Evolutionary conservation across 371 early-diverging fungal species (phyloP).

Genomic region (Saksenaea oblongispora): DNA sequence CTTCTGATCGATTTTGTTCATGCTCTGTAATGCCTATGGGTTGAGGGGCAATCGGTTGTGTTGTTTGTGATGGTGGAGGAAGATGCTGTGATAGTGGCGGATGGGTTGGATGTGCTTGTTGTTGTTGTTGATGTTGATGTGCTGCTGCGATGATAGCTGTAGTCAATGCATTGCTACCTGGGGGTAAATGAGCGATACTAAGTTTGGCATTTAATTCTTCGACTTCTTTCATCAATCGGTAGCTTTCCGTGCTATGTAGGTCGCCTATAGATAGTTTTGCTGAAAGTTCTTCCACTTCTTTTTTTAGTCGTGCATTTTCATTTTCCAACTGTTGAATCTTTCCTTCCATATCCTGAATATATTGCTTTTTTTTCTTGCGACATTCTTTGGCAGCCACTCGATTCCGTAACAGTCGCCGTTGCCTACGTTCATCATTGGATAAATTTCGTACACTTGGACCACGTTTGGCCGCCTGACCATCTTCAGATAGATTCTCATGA

Average conservation of each 20-base stretch:
- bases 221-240: constrained; percentile 63
- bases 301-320: constrained; percentile 60
- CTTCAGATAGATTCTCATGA: not conserved
- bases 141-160: constrained; percentile 33
- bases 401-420: constrained; percentile 74
- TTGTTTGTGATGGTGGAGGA: constrained; percentile 5
- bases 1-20: constrained; percentile 2
- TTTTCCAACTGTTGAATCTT: constrained; percentile 64
- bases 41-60: not conserved
- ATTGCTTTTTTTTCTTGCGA: constrained; percentile 81
- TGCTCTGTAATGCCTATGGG: not conserved
- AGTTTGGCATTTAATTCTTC: constrained; percentile 73
- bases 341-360: constrained; percentile 73
- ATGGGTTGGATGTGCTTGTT: constrained; percentile 2
- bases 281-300: constrained; percentile 68
- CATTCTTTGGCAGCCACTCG: constrained; percentile 83
- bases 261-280: constrained; percentile 62
- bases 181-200: constrained; percentile 48
- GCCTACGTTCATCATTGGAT: constrained; percentile 73
- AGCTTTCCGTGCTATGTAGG: constrained; percentile 61
- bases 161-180: constrained; percentile 28
- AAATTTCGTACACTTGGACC: constrained; percentile 32
- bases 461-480: not conserved
- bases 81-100: constrained; percentile 9
- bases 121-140: constrained; percentile 8